These are phyloP conservation scores for Ajuga reptans DNA, from an alignment of 305 asterid genomes.

Conservation along the genomic window DNA sequence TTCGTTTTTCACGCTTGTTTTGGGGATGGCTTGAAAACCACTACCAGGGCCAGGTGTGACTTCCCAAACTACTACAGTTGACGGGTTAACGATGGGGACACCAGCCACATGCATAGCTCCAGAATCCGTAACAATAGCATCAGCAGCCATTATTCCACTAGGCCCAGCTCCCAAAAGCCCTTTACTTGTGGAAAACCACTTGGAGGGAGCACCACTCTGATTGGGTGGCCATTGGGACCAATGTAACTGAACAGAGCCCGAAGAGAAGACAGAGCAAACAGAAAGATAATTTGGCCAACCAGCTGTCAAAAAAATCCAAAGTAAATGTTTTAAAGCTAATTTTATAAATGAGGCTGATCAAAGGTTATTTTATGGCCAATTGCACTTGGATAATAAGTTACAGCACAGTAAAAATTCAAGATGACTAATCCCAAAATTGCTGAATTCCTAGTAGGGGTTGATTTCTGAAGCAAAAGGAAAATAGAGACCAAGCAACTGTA, in stretches of 20 bases:
- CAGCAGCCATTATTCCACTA: slow-evolving; percentile 99
- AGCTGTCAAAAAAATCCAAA: slow-evolving; percentile 51
- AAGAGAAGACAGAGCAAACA: slow-evolving; percentile 96
- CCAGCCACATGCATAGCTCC: slow-evolving; percentile 99
- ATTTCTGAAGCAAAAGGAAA: slow-evolving; percentile 3
- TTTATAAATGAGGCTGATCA: neutral
- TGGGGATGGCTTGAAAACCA: slow-evolving; percentile 92
- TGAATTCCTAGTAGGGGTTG: neutral
- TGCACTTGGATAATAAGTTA: slow-evolving; percentile 1
- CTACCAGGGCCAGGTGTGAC: slow-evolving; percentile 96
- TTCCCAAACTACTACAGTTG: slow-evolving; percentile 99
- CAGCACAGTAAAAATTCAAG: neutral
- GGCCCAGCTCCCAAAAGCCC: slow-evolving; percentile 99
- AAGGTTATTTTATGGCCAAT: neutral
- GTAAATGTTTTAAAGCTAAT: slow-evolving; percentile 13
- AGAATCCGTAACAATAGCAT: slow-evolving; percentile 91
- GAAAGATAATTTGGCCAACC: slow-evolving; percentile 99
- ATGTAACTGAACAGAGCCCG: slow-evolving; percentile 95
- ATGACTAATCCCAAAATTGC: neutral
- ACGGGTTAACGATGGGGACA: slow-evolving; percentile 94
- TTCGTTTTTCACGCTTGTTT: slow-evolving; percentile 58
- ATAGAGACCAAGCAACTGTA: neutral
- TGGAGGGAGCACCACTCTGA: slow-evolving; percentile 56
- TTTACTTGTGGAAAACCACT: slow-evolving; percentile 98
- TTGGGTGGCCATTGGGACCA: slow-evolving; percentile 97